phyloP scores from a whole-genome alignment of 768 basidiomycete species.

The Phylloporus sp. region DNA sequence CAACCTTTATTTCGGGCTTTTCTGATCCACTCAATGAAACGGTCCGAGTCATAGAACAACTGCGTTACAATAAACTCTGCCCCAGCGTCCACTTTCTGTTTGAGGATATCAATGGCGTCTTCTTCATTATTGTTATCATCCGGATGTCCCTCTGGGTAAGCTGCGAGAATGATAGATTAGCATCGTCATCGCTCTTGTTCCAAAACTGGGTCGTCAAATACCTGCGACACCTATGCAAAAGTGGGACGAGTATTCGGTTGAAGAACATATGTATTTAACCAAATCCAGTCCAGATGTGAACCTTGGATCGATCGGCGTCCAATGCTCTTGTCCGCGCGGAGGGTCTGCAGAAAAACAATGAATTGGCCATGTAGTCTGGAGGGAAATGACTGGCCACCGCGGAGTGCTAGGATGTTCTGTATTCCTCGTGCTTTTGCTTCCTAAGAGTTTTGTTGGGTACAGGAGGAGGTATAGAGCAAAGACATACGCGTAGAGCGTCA shows the following conservation, averaged over 20 bases:
- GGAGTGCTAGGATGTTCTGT: conserved; percentile 84
- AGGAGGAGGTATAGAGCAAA: neutral
- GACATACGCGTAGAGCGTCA: conserved; percentile 71
- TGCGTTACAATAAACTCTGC: conserved; percentile 97
- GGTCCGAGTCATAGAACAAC: conserved; percentile 93
- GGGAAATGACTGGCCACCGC: conserved; percentile 63
- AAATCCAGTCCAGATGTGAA: conserved; percentile 87
- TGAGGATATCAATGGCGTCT: conserved; percentile 63
- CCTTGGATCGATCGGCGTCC: conserved; percentile 79
- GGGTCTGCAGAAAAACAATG: conserved; percentile 56
- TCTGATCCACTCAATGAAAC: conserved; percentile 75
- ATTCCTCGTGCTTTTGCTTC: conserved; percentile 79
- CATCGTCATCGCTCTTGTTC: neutral
- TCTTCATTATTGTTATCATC: conserved; percentile 59
- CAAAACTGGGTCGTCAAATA: conserved; percentile 25
- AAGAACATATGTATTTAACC: conserved; percentile 82
- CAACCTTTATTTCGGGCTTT: conserved; percentile 70
- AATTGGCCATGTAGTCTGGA: neutral
- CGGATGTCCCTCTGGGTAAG: conserved; percentile 87
- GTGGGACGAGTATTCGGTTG: conserved; percentile 70
- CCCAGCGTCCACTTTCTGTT: conserved; percentile 88
- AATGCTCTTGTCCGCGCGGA: conserved; percentile 89
- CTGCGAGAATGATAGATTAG: conserved; percentile 37
- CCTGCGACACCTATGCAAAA: conserved; percentile 97
- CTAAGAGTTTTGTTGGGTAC: conserved; percentile 35